Base-by-base conservation (phyloP, 176 grass and related monocot genomes). In the Oryza punctata region DNA sequence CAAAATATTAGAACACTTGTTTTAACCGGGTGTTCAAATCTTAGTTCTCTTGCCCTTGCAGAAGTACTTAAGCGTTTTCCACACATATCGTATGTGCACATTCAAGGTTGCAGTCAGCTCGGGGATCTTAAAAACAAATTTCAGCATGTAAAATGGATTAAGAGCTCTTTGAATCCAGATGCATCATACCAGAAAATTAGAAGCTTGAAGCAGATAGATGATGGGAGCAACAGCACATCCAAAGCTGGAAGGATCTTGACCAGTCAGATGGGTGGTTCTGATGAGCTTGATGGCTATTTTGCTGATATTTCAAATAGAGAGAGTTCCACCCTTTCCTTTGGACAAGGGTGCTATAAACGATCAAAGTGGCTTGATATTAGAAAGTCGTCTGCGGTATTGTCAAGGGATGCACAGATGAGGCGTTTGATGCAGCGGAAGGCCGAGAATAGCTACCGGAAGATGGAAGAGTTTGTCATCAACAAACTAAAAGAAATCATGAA, bases 341-440 rank as follows among this genome's bases (percentile, higher is more conserved):
- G 93, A 60, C 96, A 94, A 82, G 93, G 96, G 26, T 99, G 89
- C 80, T 99, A 96, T 81, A 99, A 99, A 76, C 87, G 96, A 79
- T 92, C 95, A 49, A 99, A 99, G 76, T 85, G 93, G 84, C 89
- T 90, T 77, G 91, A 99, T 94, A 90, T 93, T 75, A 99, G 91
- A 90, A 99, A 93, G 75, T 95, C 96, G 2, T 93, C 93, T 25
- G 96, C 84, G 3, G 77, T 99, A 88, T 85, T 96, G 79, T 99
- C 96, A 1, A 89, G 94, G 83, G 96, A 99, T 95, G 96, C 96
- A 64, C 93, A 99, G 66, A 93, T 99, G 91, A 94, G 94, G 82
- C 93, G 87, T 68, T 90, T 92, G 91, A 88, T 99, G 72, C 93
- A 99, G 87, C 92, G 89, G 49, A 95, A 99, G 72, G 90, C 96